Evolutionary conservation across 495 filamentous ascomycete species (phyloP).

Genomic region (Trichoderma parareesei): DNA sequence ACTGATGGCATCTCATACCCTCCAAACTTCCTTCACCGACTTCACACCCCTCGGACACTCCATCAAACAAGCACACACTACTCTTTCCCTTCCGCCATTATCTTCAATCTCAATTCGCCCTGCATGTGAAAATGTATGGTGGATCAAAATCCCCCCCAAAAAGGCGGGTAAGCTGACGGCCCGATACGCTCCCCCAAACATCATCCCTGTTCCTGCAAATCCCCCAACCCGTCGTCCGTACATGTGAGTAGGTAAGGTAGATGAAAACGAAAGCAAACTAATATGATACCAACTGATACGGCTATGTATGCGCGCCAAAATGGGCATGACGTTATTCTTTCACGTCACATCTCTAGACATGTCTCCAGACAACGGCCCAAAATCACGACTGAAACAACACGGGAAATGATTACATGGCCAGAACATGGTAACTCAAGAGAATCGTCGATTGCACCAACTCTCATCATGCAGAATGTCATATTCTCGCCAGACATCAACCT

Average conservation of each 20-base stretch:
- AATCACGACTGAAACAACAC: not conserved
- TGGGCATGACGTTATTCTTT: not conserved
- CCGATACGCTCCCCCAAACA: not conserved
- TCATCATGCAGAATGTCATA: not conserved
- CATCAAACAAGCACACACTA: too few relatives aligned
- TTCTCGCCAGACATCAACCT: not conserved
- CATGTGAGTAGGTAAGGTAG: not conserved
- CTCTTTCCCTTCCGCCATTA: too few relatives aligned
- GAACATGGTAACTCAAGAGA: not conserved
- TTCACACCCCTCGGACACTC: too few relatives aligned
- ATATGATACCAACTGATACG: not conserved
- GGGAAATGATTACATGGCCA: not conserved
- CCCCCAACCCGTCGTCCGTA: too few relatives aligned
- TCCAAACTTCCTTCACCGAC: too few relatives aligned
- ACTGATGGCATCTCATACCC: too few relatives aligned
- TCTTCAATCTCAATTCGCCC: too few relatives aligned
- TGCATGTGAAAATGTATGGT: too few relatives aligned
- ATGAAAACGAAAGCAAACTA: not conserved
- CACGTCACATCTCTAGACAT: not conserved
- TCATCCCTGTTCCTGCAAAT: too few relatives aligned
- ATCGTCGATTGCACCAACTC: not conserved
- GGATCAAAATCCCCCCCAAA: too few relatives aligned
- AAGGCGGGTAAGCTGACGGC: slow-evolving; percentile 3
- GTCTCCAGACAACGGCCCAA: not conserved
- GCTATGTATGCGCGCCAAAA: not conserved